A percentile compares a stretch with the other conserved stretches of the same genome.
Conservation (phyloP, 441 rosid species). For the Codiaeum variegatum region DNA sequence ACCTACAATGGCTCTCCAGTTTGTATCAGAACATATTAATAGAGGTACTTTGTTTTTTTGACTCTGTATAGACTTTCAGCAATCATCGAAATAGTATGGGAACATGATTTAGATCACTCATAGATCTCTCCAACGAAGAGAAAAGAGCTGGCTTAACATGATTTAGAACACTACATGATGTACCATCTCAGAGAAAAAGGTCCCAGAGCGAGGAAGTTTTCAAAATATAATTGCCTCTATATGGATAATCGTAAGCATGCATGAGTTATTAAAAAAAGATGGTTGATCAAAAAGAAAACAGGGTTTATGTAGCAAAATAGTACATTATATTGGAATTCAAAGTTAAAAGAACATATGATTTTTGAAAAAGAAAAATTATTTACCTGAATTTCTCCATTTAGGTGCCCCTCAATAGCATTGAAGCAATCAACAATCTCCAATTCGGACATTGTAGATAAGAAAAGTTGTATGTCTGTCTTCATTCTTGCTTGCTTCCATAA, state of each 20-base stretch:
- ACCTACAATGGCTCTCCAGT: not conserved
- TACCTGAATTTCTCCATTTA: slow-evolving; percentile 73
- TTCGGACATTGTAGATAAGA: slow-evolving; percentile 70
- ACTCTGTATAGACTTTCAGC: not conserved
- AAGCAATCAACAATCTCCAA: slow-evolving; percentile 89
- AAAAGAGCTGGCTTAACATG: not conserved
- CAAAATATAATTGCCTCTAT: not conserved
- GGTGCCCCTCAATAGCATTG: slow-evolving; percentile 81
- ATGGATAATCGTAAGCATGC: slow-evolving; percentile 2
- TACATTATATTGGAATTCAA: no score
- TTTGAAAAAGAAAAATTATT: slow-evolving; percentile 10
- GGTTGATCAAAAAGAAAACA: not conserved
- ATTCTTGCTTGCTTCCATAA: slow-evolving; percentile 86
- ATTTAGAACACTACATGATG: not conserved
- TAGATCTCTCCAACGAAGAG: not conserved
- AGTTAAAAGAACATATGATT: no score
- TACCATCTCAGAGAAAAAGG: not conserved
- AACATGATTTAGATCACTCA: not conserved
- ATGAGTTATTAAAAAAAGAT: not conserved
- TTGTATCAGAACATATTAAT: not conserved
- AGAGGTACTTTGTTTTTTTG: not conserved
- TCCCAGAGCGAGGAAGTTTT: not conserved
- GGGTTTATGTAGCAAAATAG: no score
- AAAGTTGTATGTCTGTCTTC: slow-evolving; percentile 61
- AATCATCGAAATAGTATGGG: not conserved